Evolutionary conservation across 2,329 filamentous ascomycete species (phyloP).

Genomic region (Lasiodiplodia citricola): DNA sequence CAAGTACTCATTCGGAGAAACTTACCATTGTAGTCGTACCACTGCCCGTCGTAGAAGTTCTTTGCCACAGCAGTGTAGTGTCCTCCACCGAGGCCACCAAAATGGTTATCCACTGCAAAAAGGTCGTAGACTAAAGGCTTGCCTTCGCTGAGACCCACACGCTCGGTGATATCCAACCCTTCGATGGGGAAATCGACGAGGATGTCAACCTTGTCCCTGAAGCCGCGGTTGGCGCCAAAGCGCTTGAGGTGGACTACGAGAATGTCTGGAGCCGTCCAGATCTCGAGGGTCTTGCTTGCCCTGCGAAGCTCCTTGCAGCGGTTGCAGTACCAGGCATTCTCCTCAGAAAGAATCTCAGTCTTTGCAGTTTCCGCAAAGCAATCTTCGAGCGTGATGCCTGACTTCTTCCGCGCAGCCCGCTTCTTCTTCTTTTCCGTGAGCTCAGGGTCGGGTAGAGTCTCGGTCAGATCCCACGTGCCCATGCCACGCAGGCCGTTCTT

Average conservation of each 20-base stretch:
- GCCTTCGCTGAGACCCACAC: conserved; percentile 79
- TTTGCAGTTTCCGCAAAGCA: conserved; percentile 95
- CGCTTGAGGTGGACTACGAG: conserved; percentile 94
- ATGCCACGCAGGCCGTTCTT: conserved; percentile 62
- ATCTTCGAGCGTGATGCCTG: conserved; percentile 83
- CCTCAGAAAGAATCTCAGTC: conserved; percentile 89
- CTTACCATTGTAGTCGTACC: conserved; percentile 97
- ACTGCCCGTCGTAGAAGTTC: conserved; percentile 86
- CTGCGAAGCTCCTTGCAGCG: conserved; percentile 92
- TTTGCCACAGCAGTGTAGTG: conserved; percentile 96
- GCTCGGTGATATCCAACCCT: conserved; percentile 78
- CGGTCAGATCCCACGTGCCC: conserved; percentile 63
- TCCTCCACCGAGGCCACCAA: conserved; percentile 87
- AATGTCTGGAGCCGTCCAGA: conserved; percentile 97
- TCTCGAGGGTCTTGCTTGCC: conserved; percentile 93
- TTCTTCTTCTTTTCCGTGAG: conserved; percentile 67
- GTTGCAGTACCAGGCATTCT: conserved; percentile 97
- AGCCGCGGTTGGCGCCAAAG: conserved; percentile 82
- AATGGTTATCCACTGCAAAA: conserved; percentile 95
- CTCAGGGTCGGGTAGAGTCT: conserved; percentile 61
- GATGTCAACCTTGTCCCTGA: conserved; percentile 90
- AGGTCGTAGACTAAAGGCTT: conserved; percentile 89
- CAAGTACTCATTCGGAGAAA: conserved; percentile 26
- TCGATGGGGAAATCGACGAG: conserved; percentile 90
- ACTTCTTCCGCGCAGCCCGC: conserved; percentile 69